Evolutionary conservation across 164 flowering plant genomes (phyloP), one percentile per base, ranked within the genome.

Genomic region (Nelumbo lutea): DNA sequence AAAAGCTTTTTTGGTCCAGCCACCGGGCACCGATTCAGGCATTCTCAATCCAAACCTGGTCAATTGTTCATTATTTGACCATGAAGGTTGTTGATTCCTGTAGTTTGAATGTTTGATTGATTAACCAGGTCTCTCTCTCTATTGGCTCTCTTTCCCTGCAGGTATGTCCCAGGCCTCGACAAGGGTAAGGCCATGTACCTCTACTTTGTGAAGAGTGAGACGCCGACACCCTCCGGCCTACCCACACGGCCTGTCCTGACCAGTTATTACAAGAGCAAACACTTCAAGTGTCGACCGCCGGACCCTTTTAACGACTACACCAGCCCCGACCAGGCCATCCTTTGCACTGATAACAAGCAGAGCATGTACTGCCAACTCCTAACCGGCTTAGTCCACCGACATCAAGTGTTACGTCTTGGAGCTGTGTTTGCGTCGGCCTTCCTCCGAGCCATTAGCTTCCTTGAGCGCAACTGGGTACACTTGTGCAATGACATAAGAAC

Each of bases 311-410:
- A 83, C 52, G 84, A 87, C 62, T 77, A 58, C 78, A 93, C 96
- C 0, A 90, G 95, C 76, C 96, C 97, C 0, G 82, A 88, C 67
- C 80, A 78, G 67, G 75, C 90, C 56, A 82, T 93, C 61, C 70
- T 93, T 8, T 93, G 93, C 81, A 68, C 73, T 3, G 93, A 93
- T 69, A 78, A 81, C 79, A 65, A 61, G 69, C 97, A 93, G 65
- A 90, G 97, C 87, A 89, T 90, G 96, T 89, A 90, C 56, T 89
- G 89, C 75, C 96, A 93, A 70, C 72, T 93, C 68, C 82, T 93
- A 2, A 63, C 89, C 11, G 97, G 93, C 15, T 82, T 93, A 15
- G 14, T 86, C 70, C 86, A 86, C 71, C 80, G 92, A 38, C 80
- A 70, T 63, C 79, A 81, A 42, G 96, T 90, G 66, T 82, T 89